A percentile compares a stretch with the other conserved stretches of the same genome.
phyloP scores from a whole-genome alignment of 805 yeast species.

The Candida awuae region DNA sequence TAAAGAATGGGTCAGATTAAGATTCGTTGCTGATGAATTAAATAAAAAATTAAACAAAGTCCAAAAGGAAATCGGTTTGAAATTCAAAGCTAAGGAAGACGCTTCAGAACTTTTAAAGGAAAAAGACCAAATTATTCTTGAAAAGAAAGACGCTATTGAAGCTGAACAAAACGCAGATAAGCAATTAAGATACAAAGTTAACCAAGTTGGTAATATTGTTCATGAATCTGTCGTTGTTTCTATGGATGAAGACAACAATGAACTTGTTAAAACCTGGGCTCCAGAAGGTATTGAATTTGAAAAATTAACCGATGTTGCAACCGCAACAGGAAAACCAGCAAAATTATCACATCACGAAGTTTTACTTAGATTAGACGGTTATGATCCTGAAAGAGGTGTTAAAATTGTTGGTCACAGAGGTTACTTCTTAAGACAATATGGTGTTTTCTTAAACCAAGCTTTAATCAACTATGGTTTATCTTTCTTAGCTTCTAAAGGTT shows the following conservation, averaged over 20 bases:
- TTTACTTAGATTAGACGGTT: conserved; percentile 88
- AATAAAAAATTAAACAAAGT: conserved; percentile 84
- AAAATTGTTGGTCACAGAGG: conserved; percentile 98
- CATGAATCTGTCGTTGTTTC: conserved; percentile 88
- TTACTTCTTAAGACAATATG: conserved; percentile 87
- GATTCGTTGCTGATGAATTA: conserved; percentile 82
- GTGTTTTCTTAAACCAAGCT: conserved; percentile 97
- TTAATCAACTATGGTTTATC: conserved; percentile 90
- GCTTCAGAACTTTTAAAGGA: conserved; percentile 74
- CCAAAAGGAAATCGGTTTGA: conserved; percentile 89
- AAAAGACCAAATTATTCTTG: conserved; percentile 65
- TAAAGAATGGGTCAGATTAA: conserved; percentile 83
- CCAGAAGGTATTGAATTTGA: conserved; percentile 53
- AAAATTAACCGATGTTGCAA: conserved; percentile 55
- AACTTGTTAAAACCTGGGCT: conserved; percentile 77
- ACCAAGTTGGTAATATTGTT: conserved; percentile 87
- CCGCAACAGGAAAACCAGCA: conserved; percentile 73
- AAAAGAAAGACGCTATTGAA: conserved; percentile 58
- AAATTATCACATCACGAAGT: conserved; percentile 91
- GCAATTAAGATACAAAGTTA: conserved; percentile 69
- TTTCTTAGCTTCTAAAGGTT: conserved; percentile 66
- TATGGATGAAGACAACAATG: conserved; percentile 84
- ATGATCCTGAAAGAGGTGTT: conserved; percentile 98
- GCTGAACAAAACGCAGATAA: conserved; percentile 76
- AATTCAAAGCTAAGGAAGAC: conserved; percentile 92